Base-by-base conservation (phyloP, 2,329 filamentous ascomycete genomes). In the Exophiala sp. region DNA sequence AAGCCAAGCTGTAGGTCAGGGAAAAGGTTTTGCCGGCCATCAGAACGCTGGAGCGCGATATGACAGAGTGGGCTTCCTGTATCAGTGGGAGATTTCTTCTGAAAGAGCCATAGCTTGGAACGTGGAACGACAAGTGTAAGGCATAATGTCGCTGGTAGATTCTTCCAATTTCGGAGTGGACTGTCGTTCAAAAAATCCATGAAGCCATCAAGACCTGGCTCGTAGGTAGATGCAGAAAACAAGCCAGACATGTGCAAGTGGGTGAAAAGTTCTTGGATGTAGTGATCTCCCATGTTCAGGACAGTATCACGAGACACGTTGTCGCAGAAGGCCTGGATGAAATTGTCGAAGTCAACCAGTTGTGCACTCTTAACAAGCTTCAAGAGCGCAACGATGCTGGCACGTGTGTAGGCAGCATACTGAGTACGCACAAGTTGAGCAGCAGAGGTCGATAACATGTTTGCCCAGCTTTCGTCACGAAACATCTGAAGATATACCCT, bases 401-500 rank as follows among this genome's bases (percentile, higher is more conserved):
- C 55, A 29, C 68, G 62, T 21, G 61, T 57, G 48, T 68, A 67
- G 24, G 24, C 5, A 29, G 24, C 24, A 29, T 29, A 29, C 24
- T 29, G 24, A 29, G 24, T 29, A 33, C 57, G 58, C 16, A 36
- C 32, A n/a, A 61, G 24, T 16, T 54, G 50, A 34, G 50, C 35
- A 7, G 52, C 47, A 12, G 41, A 21, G 9, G 51, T 33, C 18
- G 44, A 42, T 14, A 41, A 32, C 14, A 49, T 38, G 33, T 40
- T 43, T 14, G 54, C 14, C 2, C 44, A 50, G 33, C 52, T 39
- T 59, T 79, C 77, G 18, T 65, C 44, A 16, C 64, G 47, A 43
- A 81, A 79, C 70, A 81, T 77, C 6, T 70, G 61, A 10, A 69
- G 58, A 59, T 79, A 80, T 2, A 78, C 58, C 3, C 67, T 53